Evolutionary conservation across 2,329 filamentous ascomycete species (phyloP).

Genomic region (Fusarium tuaranense): DNA sequence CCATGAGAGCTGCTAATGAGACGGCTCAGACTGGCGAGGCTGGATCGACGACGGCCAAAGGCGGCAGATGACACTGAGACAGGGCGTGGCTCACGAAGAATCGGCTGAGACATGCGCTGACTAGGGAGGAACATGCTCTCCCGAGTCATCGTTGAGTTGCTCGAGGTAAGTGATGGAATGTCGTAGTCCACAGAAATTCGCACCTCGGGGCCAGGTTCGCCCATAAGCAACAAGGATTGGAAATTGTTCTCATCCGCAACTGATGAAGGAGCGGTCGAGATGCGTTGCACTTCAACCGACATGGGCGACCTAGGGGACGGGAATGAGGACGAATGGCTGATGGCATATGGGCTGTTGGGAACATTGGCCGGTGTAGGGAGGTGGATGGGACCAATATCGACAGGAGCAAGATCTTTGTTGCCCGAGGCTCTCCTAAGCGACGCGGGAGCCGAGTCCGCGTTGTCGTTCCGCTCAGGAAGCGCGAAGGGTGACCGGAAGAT

Average conservation of each 20-base stretch:
- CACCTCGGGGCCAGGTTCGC: slow-evolving; percentile 78
- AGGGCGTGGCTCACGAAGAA: slow-evolving; percentile 67
- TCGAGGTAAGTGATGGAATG: slow-evolving; percentile 79
- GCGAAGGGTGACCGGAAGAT: slow-evolving; percentile 54
- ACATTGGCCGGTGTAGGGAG: slow-evolving; percentile 58
- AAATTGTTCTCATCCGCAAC: slow-evolving; percentile 77
- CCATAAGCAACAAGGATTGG: slow-evolving; percentile 74
- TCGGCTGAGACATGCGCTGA: slow-evolving; percentile 61
- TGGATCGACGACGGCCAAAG: slow-evolving; percentile 78
- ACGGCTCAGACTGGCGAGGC: slow-evolving; percentile 80
- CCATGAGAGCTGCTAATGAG: slow-evolving; percentile 81
- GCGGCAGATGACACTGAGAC: slow-evolving; percentile 71
- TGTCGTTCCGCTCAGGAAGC: slow-evolving; percentile 49
- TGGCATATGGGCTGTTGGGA: slow-evolving; percentile 74
- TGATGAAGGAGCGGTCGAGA: slow-evolving; percentile 82
- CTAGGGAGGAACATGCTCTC: slow-evolving; percentile 67
- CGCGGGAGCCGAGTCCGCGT: slow-evolving; percentile 56
- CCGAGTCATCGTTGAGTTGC: slow-evolving; percentile 80
- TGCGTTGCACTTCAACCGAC: slow-evolving; percentile 77
- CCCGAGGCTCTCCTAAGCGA: slow-evolving; percentile 58
- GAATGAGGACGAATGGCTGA: slow-evolving; percentile 73
- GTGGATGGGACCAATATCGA: slow-evolving; percentile 62
- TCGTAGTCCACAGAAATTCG: slow-evolving; percentile 77
- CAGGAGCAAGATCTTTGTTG: slow-evolving; percentile 60
- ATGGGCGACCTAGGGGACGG: slow-evolving; percentile 77